These are phyloP conservation scores for Chaetomium globosum DNA, from an alignment of 2,329 filamentous ascomycete genomes.

Conservation along the genomic window DNA sequence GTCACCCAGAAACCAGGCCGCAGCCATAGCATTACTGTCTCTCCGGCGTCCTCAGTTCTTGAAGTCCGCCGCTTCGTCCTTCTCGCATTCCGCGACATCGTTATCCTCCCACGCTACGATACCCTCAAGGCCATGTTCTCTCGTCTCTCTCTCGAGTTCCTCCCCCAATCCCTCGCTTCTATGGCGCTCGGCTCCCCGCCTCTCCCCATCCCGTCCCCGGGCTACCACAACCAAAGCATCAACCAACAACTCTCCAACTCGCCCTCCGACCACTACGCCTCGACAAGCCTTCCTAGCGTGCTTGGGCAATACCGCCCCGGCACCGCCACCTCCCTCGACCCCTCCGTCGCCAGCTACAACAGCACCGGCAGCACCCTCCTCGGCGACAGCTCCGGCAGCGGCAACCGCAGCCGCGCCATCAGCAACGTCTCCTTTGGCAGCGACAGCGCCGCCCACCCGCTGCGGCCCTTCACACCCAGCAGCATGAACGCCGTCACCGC, in stretches of 20 bases:
- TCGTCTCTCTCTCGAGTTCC: constrained; percentile 79
- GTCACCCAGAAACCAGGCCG: constrained; percentile 38
- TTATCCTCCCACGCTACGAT: constrained; percentile 88
- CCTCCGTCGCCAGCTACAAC: constrained; percentile 75
- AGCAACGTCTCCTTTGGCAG: constrained; percentile 76
- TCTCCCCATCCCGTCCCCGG: constrained; percentile 49
- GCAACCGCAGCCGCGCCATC: constrained; percentile 74
- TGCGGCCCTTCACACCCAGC: constrained; percentile 56
- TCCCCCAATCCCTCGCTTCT: constrained; percentile 57
- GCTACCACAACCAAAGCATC: constrained; percentile 38
- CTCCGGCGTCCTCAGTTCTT: constrained; percentile 59
- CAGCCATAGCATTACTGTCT: constrained; percentile 46
- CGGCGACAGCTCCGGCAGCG: constrained; percentile 58
- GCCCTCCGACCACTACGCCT: constrained; percentile 47
- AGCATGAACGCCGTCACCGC: constrained; percentile 41
- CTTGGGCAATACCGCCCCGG: constrained; percentile 55
- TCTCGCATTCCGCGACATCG: constrained; percentile 81
- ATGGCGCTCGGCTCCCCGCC: constrained; percentile 57
- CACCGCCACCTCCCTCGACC: constrained; percentile 76
- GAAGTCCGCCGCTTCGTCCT: constrained; percentile 90
- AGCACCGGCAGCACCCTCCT: constrained; percentile 78
- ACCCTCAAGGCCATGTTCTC: constrained; percentile 88
- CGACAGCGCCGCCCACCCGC: constrained; percentile 41
- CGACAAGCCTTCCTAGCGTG: constrained; percentile 43
- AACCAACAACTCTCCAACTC: constrained; percentile 52